Evolutionary conservation across 495 filamentous ascomycete species (phyloP), one percentile per base, ranked within the genome.

Genomic region (Neurospora sublineolata): DNA sequence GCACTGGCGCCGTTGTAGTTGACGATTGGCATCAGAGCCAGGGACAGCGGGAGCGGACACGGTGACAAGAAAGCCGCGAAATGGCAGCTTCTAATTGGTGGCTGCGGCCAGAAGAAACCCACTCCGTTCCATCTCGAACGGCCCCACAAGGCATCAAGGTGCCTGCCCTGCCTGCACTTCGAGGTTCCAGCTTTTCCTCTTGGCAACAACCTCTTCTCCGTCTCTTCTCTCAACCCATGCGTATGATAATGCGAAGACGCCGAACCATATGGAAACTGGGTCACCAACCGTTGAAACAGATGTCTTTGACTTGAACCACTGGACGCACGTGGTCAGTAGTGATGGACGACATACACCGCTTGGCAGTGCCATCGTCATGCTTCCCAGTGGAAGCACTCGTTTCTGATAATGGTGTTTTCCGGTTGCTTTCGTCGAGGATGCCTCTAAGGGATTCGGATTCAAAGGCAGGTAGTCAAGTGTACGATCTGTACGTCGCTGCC

Each of bases 41-140:
- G 52, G 52, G 11, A 64, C 52, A 64, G 52, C 52, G 27, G 23
- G 11, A 64, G 52, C 52, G 52, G 52, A 64, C 52, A 64, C 52
- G 52, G 52, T 64, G 52, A 64, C 52, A 64, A 64, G 27, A 33
- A 64, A 64, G 52, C 14, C 27, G 70, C 71, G 74, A 72, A 77
- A 74, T 77, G 68, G 69, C 44, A 72, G 37, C 37, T 27, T 33
- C 6, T 71, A 60, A 79, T 79, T 79, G 77, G 52, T 33, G 27
- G 27, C 1, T 33, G 27, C 1, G 14, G 10, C 5, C 1, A 64
- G 30, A 64, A 9, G 18, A 42, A 39, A 52, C 38, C 36, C 38
- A 52, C 27, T 69, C 2, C 11, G 20, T 52, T 58, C 46, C 46
- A 58, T 58, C 46, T 64, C 12, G 27, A 64, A 64, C 1, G 46